These are phyloP conservation scores for Cicer judaicum DNA, from an alignment of 306 rosid species.

Conservation along the genomic window DNA sequence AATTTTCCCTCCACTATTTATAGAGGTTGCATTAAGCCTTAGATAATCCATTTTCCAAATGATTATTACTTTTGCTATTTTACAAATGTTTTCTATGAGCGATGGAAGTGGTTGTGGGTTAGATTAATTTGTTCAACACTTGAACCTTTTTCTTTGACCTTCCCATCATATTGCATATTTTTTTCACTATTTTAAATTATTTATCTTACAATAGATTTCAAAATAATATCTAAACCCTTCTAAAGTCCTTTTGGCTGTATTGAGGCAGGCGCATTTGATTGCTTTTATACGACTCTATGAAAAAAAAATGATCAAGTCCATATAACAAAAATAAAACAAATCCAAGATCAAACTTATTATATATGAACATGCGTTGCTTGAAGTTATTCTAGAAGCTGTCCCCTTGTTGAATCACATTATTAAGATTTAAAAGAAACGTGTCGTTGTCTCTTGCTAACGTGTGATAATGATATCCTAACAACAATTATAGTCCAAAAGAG, in stretches of 20 bases:
- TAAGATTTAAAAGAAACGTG: slow-evolving; percentile 36
- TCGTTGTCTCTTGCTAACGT: slow-evolving; percentile 49
- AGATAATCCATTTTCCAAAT: slow-evolving; percentile 43
- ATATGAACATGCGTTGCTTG: neutral
- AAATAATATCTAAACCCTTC: slow-evolving; percentile 17
- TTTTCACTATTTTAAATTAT: neutral
- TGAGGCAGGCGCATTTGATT: slow-evolving; percentile 19
- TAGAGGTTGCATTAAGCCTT: neutral
- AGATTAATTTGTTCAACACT: slow-evolving; percentile 68
- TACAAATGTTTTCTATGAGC: slow-evolving; percentile 39
- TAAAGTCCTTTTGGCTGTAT: slow-evolving; percentile 15
- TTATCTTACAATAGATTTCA: neutral
- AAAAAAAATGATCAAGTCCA: neutral
- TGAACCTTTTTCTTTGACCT: slow-evolving; percentile 66
- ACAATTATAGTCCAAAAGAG: slow-evolving; percentile 21
- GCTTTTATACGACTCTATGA: slow-evolving; percentile 9
- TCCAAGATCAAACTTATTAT: slow-evolving; percentile 1
- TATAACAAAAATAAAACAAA: neutral
- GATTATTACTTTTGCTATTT: slow-evolving; percentile 24
- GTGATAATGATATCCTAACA: slow-evolving; percentile 64
- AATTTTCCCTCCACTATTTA: too few species aligned
- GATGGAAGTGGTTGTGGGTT: slow-evolving; percentile 57
- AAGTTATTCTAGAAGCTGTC: slow-evolving; percentile 54
- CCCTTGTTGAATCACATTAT: slow-evolving; percentile 40
- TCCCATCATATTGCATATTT: neutral